Percentiles rank a stretch among this genome's conserved stretches.
Evolutionary conservation across 345 rosid genomes (phyloP).

Genomic region (Gossypium turneri): DNA sequence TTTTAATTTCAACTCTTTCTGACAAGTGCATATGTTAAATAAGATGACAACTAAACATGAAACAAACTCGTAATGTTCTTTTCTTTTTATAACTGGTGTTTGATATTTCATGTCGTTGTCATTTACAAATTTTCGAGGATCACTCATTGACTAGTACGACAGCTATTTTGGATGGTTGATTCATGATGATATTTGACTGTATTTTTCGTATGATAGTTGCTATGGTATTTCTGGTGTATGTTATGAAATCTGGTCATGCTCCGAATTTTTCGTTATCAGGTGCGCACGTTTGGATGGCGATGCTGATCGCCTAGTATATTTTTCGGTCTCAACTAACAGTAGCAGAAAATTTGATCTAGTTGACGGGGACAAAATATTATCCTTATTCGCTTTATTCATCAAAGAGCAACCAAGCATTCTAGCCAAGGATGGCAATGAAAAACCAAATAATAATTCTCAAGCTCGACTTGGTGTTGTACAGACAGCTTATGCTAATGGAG

Average conservation of each 20-base stretch:
- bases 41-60: neutral
- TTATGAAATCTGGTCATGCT: neutral
- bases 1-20: neutral
- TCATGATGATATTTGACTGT: neutral
- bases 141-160: neutral
- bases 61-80: neutral
- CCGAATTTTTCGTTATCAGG: conserved; percentile 43
- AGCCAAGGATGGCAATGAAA: conserved; percentile 26
- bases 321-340: conserved; percentile 35
- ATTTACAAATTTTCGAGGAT: neutral
- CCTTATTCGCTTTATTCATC: conserved; percentile 78
- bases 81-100: neutral
- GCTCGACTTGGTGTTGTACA: conserved; percentile 73
- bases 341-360: conserved; percentile 58
- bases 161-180: neutral
- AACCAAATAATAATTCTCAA: conserved; percentile 20
- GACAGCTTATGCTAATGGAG: conserved; percentile 97
- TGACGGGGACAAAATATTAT: conserved; percentile 86
- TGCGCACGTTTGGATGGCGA: conserved; percentile 98
- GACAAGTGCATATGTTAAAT: neutral
- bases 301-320: conserved; percentile 89
- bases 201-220: neutral
- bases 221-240: neutral
- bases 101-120: neutral
- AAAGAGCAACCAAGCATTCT: conserved; percentile 65